Evolutionary conservation across 2,329 filamentous ascomycete species (phyloP).

Genomic region (Karstenula rhodostoma): DNA sequence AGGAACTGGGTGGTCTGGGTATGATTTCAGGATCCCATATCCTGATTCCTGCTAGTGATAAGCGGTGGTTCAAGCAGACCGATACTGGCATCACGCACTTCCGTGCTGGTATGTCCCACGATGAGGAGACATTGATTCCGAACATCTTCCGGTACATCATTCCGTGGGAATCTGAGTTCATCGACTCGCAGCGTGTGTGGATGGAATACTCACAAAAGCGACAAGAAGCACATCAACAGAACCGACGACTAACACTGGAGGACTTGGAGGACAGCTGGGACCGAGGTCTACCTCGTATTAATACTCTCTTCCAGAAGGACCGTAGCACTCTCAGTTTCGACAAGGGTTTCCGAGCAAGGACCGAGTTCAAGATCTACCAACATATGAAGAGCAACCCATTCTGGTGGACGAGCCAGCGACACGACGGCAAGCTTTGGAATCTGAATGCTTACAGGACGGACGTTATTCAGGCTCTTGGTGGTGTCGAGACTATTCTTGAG

Average conservation of each 20-base stretch:
- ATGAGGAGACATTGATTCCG: conserved; percentile 96
- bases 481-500: conserved; percentile 97
- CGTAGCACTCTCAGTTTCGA: conserved; percentile 96
- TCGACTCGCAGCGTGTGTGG: conserved; percentile 98
- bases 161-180: conserved; percentile 98
- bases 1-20: conserved; percentile 93
- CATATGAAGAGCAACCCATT: conserved; percentile 99
- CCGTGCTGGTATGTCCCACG: conserved; percentile 96
- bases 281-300: conserved; percentile 94
- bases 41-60: conserved; percentile 94
- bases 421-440: conserved; percentile 98
- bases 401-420: conserved; percentile 98
- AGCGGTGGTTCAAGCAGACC: conserved; percentile 98
- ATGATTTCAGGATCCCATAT: conserved; percentile 99
- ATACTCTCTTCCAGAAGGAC: conserved; percentile 98
- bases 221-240: conserved; percentile 95
- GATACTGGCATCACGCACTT: conserved; percentile 98
- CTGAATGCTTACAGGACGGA: conserved; percentile 95
- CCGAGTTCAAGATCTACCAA: conserved; percentile 98
- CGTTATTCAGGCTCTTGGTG: conserved; percentile 93
- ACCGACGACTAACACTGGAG: conserved; percentile 90
- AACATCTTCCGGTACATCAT: conserved; percentile 99
- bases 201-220: conserved; percentile 99
- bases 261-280: conserved; percentile 99
- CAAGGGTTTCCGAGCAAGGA: conserved; percentile 94